Conservation (phyloP, 225 moss, liverwort and hornwort species). For the Thuidium tamariscinum region DNA sequence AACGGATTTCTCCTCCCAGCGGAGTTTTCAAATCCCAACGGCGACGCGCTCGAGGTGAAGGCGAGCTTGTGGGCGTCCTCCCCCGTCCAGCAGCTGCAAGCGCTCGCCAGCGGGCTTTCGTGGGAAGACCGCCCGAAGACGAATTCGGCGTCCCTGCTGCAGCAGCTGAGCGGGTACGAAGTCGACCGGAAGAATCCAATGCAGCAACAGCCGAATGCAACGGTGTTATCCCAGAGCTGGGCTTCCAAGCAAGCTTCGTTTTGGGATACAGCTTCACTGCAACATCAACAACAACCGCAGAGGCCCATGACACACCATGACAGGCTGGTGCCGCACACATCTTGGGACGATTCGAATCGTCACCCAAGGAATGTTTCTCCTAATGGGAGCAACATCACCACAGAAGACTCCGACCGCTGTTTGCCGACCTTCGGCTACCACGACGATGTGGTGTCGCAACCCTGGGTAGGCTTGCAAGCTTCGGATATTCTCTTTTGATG, state of each 20-base stretch:
- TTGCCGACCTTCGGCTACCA: not conserved
- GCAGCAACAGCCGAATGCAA: constrained; percentile 2
- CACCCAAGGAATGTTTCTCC: constrained; percentile 3
- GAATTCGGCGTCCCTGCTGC: constrained; percentile 1
- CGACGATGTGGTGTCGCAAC: constrained; percentile 21
- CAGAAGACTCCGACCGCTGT: constrained; percentile 13
- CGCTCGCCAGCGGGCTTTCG: not conserved
- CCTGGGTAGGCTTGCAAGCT: constrained; percentile 29
- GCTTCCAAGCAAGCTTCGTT: constrained; percentile 3
- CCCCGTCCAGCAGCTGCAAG: constrained; percentile 16
- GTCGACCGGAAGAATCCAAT: not conserved
- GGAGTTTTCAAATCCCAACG: not conserved
- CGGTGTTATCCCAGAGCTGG: constrained; percentile 2
- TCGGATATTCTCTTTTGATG: constrained; percentile 16
- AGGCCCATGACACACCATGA: constrained; percentile 6
- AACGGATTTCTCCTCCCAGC: constrained; percentile 2
- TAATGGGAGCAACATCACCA: constrained; percentile 17
- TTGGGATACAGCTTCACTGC: constrained; percentile 19
- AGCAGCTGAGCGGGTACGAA: not conserved
- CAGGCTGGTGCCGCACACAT: constrained; percentile 8
- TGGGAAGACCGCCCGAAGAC: constrained; percentile 14
- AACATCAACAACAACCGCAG: not conserved
- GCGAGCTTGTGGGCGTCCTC: not conserved
- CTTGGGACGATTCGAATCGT: not conserved
- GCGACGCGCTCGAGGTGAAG: constrained; percentile 11